phyloP scores from a whole-genome alignment of 768 basidiomycete genomes.

The Termitomyces sp. region DNA sequence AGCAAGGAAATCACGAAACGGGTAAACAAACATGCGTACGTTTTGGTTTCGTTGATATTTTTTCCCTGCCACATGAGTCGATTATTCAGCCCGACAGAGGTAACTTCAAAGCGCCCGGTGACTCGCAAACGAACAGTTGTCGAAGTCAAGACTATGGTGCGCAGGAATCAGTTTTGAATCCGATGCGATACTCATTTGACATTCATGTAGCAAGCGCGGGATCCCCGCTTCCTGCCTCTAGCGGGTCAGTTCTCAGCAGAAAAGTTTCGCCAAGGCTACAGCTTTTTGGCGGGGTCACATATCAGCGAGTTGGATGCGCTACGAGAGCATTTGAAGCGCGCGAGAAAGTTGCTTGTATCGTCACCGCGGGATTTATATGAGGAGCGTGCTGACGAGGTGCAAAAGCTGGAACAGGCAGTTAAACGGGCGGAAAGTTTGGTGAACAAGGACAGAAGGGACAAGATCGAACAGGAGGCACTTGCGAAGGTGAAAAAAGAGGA shows the following conservation, averaged over 20 bases:
- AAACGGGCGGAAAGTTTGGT: slow-evolving; percentile 77
- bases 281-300: slow-evolving; percentile 69
- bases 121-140: slow-evolving; percentile 68
- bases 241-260: slow-evolving; percentile 65
- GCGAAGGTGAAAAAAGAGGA: slow-evolving; percentile 52
- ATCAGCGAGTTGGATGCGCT: slow-evolving; percentile 61
- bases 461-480: slow-evolving; percentile 69
- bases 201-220: slow-evolving; percentile 61
- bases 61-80: slow-evolving; percentile 2
- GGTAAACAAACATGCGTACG: slow-evolving; percentile 84
- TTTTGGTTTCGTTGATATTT: slow-evolving; percentile 13
- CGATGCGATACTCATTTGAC: slow-evolving; percentile 1
- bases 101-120: slow-evolving; percentile 84
- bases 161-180: slow-evolving; percentile 21
- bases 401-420: slow-evolving; percentile 65
- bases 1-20: slow-evolving; percentile 56
- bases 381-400: slow-evolving; percentile 67
- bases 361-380: slow-evolving; percentile 58
- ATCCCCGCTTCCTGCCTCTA: slow-evolving; percentile 81
- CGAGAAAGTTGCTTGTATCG: slow-evolving; percentile 57
- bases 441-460: slow-evolving; percentile 66
- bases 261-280: slow-evolving; percentile 68
- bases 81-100: slow-evolving; percentile 63
- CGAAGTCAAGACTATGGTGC: slow-evolving; percentile 61
- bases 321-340: slow-evolving; percentile 62